phyloP scores from a whole-genome alignment of 108 stramenopile genomes.

The Nannochloropsis granulata region DNA sequence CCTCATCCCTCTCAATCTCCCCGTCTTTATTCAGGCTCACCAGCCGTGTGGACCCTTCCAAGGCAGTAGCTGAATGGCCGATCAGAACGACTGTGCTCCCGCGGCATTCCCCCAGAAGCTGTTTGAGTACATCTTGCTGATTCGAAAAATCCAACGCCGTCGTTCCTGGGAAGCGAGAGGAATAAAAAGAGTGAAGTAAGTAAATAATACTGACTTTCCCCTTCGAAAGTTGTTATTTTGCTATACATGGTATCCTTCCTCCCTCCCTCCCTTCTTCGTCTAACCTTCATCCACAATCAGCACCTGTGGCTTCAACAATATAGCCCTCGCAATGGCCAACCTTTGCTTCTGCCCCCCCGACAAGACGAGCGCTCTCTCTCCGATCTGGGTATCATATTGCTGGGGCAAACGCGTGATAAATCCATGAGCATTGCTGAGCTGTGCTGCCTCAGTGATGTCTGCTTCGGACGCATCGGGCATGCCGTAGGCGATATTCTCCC shows the following conservation, averaged over 20 bases:
- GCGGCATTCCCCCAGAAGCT: background rate
- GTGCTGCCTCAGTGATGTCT: slow-evolving; percentile 43
- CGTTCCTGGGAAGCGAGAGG: background rate
- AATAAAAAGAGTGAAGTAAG: too few species aligned
- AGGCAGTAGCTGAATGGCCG: background rate
- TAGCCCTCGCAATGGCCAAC: slow-evolving; percentile 71
- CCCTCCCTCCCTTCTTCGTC: too few species aligned
- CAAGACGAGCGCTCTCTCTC: slow-evolving; percentile 60
- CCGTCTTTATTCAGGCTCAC: background rate
- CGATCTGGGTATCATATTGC: slow-evolving; percentile 57
- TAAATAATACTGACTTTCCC: too few species aligned
- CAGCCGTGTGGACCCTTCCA: background rate
- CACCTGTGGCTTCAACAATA: slow-evolving; percentile 52
- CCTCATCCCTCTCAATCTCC: background rate
- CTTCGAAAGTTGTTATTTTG: too few species aligned
- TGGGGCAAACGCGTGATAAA: slow-evolving; percentile 59
- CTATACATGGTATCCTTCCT: too few species aligned
- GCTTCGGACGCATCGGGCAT: slow-evolving; percentile 31
- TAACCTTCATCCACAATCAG: slow-evolving; percentile 58
- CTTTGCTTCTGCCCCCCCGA: slow-evolving; percentile 85
- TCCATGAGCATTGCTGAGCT: slow-evolving; percentile 53
- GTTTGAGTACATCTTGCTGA: background rate
- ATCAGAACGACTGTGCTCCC: background rate
- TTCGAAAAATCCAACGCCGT: background rate
- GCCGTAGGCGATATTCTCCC: slow-evolving; percentile 71